Base-by-base conservation (phyloP, 1,139 yeast genomes). In the Zygoascus meyerae region DNA sequence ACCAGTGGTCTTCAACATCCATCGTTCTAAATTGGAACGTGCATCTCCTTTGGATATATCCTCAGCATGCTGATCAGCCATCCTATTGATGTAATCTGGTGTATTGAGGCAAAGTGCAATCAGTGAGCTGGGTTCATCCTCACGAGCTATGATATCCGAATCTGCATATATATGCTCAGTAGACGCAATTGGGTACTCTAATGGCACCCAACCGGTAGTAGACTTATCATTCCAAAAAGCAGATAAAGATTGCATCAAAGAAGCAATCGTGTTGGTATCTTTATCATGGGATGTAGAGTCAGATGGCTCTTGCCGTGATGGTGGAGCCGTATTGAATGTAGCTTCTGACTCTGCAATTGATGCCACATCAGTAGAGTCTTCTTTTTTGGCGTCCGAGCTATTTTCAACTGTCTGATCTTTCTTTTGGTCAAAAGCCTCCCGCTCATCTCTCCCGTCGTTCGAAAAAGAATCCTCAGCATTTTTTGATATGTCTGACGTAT, bases 141-240 rank as follows among this genome's bases (percentile, higher is more conserved):
- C 99, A 45, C 98, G 72, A 5, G 92, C 95, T 52, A 94, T 84
- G 14, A 94, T 95, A 63, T 87, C 90, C 5, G 95, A 86, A 61
- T 94, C 97, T 8, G 89, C 89, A 70, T 92, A 92, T 5, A 94
- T 79, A 63, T 94, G 98, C 60, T 94, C 97, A 1, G 83, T 77
- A 2, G 62, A 61, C 3, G 51, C 49, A 42, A 90, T 71, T 0
- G 97, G 97, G 64, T 89, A 90, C 16, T 79, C 83, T 35, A 94
- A 69, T 0, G 97, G 95, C 55, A 86, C 89, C 98, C 98, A 94
- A 17, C 94, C 75, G 2, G 95, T 85, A 0, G 97, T 92, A 1
- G 97, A 86, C 57, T 98, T 70, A 66, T 94, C 98, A 1, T 97
- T 97, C 98, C 98, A 92, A 66, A 92, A 90, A 58, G 83, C 87